Conservation (phyloP, 441 rosid species). For the Eruca vesicaria region DNA sequence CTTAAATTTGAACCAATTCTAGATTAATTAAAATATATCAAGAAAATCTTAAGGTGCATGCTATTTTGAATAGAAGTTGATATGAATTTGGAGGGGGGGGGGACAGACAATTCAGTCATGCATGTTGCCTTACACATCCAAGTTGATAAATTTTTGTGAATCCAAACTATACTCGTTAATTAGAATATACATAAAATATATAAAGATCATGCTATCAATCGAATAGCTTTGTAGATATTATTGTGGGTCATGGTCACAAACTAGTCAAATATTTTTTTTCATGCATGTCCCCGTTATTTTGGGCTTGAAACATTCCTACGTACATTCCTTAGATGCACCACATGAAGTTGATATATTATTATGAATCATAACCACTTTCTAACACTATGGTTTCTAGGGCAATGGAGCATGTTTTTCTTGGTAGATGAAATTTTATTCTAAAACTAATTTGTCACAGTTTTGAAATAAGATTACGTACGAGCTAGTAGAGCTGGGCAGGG, state of each 20-base stretch:
- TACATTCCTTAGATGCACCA: slow-evolving; percentile 33
- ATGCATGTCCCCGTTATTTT: slow-evolving; percentile 33
- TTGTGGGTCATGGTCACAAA: slow-evolving; percentile 33
- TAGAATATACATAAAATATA: slow-evolving; percentile 5
- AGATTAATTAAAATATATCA: slow-evolving; percentile 1
- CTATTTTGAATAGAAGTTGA: background rate
- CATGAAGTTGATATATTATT: slow-evolving; percentile 30
- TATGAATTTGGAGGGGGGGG: background rate
- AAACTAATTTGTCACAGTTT: background rate
- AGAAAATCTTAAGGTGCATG: slow-evolving; percentile 6
- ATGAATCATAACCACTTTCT: slow-evolving; percentile 27
- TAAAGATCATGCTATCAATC: slow-evolving; percentile 10
- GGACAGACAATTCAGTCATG: slow-evolving; percentile 16
- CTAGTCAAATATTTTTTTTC: slow-evolving; percentile 28
- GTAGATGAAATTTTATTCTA: slow-evolving; percentile 6
- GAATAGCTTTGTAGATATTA: slow-evolving; percentile 10
- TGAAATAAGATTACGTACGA: background rate
- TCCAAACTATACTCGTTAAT: slow-evolving; percentile 3
- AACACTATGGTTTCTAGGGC: slow-evolving; percentile 24
- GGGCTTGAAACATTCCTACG: slow-evolving; percentile 36
- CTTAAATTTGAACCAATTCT: background rate
- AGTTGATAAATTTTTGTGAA: slow-evolving; percentile 21
- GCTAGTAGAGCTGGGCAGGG: background rate
- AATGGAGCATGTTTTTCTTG: slow-evolving; percentile 30
- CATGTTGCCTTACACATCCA: slow-evolving; percentile 25